Percentiles rank a stretch among this genome's conserved stretches.
phyloP scores from a whole-genome alignment of 2,329 filamentous ascomycete species.

The Apiospora kogelbergensis region DNA sequence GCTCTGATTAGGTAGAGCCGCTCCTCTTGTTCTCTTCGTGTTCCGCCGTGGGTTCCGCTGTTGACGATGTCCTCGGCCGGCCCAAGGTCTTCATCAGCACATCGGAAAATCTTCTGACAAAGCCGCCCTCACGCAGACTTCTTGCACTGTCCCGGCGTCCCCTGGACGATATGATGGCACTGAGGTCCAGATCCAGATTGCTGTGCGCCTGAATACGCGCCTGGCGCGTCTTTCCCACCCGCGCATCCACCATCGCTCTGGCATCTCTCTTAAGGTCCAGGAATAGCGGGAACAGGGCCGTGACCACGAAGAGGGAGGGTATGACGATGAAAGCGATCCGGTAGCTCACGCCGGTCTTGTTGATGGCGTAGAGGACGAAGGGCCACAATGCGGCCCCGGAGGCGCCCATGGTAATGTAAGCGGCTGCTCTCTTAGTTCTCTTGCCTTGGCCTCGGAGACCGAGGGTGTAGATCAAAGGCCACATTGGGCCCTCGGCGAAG shows the following conservation, averaged over 20 bases:
- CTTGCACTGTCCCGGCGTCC: conserved; percentile 20
- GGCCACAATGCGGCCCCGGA: conserved; percentile 74
- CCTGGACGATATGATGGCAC: conserved; percentile 36
- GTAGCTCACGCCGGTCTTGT: conserved; percentile 58
- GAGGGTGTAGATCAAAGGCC: conserved; percentile 78
- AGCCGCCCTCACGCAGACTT: conserved; percentile 20
- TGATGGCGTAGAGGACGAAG: conserved; percentile 69
- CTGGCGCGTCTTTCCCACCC: conserved; percentile 33
- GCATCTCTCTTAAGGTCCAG: conserved; percentile 48
- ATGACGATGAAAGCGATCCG: conserved; percentile 66
- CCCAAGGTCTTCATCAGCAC: conserved; percentile 19
- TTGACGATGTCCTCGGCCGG: conserved; percentile 19
- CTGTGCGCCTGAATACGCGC: conserved; percentile 33
- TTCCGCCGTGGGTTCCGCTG: conserved; percentile 19
- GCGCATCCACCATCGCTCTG: conserved; percentile 43
- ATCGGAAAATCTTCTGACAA: conserved; percentile 25
- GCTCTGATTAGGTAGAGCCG: conserved; percentile 15
- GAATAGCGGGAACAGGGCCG: conserved; percentile 50
- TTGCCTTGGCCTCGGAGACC: conserved; percentile 77
- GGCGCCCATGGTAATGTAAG: conserved; percentile 75
- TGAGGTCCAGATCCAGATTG: conserved; percentile 44
- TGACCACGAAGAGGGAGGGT: conserved; percentile 48
- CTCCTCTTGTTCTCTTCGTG: conserved; percentile 22
- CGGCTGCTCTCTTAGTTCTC: conserved; percentile 77
- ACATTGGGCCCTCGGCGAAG: conserved; percentile 81